Base-by-base conservation (phyloP, 2,329 filamentous ascomycete genomes). In the Thielaviopsis euricoi region DNA sequence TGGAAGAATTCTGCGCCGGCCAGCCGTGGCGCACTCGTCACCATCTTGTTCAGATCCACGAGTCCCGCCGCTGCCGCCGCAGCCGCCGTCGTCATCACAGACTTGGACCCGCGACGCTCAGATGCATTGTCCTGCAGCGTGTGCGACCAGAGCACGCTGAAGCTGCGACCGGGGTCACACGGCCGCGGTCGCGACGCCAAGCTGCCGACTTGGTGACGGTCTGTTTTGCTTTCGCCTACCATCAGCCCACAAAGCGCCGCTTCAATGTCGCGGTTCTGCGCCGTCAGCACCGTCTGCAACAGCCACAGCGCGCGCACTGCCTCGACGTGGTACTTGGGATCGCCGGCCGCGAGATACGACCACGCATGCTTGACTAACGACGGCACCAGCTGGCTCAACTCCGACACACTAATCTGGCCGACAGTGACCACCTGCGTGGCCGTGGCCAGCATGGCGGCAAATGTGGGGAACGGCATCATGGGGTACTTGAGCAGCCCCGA, bases 291-390 rank as follows among this genome's bases (percentile, higher is more conserved):
- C 23, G 77, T 80, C 64, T 97, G 89, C 55, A 98, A 73, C 63
- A 89, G 82, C 87, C 93, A 95, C 46, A 98, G 73, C 63, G 83
- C 85, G 59, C 87, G 82, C 9, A 94, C 87, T 19, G 89, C 85
- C 71, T 98, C 94, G 33, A 98, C 90, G 66, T 97, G 93, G 63
- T 91, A 94, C 66, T 95, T 95, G 0, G 90, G 89, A 62, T 85
- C 83, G 13, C 83, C 77, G n/a, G 87, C 84, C 0, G 89, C 87
- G 46, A 98, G 71, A 65, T 87, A 89, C 5, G 73, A 69, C 93
- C 93, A 98, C 0, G 91, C 77, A 58, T 84, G 79, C 1, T 75
- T 74, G 17, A 93, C 82, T 22, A 97, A 72, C 26, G 80, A 76
- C 21, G 81, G 76, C 5, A 91, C 79, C 9, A 95, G 71, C 58